Conservation (phyloP, 495 filamentous ascomycete genomes). For the Neurospora sp. region DNA sequence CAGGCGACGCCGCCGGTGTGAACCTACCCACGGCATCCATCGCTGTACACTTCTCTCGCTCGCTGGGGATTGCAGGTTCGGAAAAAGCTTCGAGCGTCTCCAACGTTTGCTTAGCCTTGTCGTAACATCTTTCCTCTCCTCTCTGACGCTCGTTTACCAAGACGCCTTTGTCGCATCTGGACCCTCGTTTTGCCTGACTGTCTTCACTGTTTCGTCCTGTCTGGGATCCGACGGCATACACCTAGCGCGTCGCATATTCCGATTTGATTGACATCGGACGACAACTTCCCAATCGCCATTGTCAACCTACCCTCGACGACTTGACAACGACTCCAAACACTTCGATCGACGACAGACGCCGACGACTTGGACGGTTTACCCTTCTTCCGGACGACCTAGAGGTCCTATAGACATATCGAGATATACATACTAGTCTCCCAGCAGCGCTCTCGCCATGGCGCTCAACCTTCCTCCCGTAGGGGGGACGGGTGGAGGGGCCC, state of each 20-base stretch:
- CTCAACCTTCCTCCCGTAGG: constrained; percentile 33
- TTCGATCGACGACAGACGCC: background rate
- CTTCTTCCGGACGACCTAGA: background rate
- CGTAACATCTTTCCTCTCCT: constrained; percentile 1
- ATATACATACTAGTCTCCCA: constrained; percentile 4
- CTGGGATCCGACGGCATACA: background rate
- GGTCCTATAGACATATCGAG: background rate
- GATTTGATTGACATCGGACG: background rate
- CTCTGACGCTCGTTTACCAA: constrained; percentile 20
- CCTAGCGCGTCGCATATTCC: background rate
- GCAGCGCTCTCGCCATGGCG: constrained; percentile 25
- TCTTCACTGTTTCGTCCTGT: background rate
- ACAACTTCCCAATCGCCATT: background rate
- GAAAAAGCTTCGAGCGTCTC: constrained; percentile 4
- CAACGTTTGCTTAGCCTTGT: constrained; percentile 3
- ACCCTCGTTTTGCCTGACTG: constrained; percentile 21
- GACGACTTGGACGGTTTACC: background rate
- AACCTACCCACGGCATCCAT: constrained; percentile 2
- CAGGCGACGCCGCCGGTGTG: constrained; percentile 8
- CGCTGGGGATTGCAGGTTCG: constrained; percentile 6
- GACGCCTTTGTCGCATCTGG: constrained; percentile 16
- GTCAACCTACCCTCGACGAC: background rate
- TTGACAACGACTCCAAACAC: background rate
- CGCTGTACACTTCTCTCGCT: background rate
- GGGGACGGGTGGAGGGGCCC: constrained; percentile 48